A percentile compares a stretch with the other conserved stretches of the same genome.
These are phyloP conservation scores for Kingdonia uniflora DNA, from an alignment of 164 flowering plant species.

Conservation along the genomic window DNA sequence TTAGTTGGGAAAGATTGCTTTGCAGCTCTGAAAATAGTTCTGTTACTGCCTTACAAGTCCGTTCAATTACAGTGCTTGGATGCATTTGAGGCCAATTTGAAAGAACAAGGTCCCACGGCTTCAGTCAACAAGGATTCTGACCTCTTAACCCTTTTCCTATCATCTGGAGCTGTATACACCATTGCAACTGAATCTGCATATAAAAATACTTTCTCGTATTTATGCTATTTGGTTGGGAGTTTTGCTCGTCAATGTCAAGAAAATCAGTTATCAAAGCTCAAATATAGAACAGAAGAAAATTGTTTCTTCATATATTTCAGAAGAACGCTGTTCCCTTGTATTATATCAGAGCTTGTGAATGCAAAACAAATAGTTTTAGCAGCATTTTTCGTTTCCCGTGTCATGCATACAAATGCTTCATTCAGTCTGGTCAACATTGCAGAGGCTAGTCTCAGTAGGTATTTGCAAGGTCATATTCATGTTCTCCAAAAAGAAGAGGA, in stretches of 20 bases:
- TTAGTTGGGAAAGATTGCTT: slow-evolving; percentile 41
- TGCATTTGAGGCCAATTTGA: slow-evolving; percentile 55
- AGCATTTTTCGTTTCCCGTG: slow-evolving; percentile 58
- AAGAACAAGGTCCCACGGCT: slow-evolving; percentile 37
- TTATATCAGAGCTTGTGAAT: slow-evolving; percentile 72
- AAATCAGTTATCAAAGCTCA: slow-evolving; percentile 20
- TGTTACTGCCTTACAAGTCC: slow-evolving; percentile 60
- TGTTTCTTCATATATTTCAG: slow-evolving; percentile 25
- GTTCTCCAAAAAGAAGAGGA: slow-evolving; percentile 14
- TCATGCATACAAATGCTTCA: slow-evolving; percentile 68
- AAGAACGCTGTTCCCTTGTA: slow-evolving; percentile 50
- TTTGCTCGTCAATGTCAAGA: slow-evolving; percentile 52
- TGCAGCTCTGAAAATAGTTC: slow-evolving; percentile 49
- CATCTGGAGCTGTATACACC: slow-evolving; percentile 46
- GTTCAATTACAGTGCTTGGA: slow-evolving; percentile 47
- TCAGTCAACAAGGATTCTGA: slow-evolving; percentile 29
- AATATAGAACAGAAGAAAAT: slow-evolving; percentile 4
- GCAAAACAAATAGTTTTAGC: slow-evolving; percentile 67
- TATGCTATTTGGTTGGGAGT: slow-evolving; percentile 58
- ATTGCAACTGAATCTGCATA: slow-evolving; percentile 36
- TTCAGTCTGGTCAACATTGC: slow-evolving; percentile 62
- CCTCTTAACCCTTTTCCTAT: slow-evolving; percentile 46
- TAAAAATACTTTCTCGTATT: slow-evolving; percentile 43
- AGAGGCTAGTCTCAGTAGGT: slow-evolving; percentile 57
- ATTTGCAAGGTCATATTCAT: slow-evolving; percentile 39